Percentiles rank a stretch among this genome's conserved stretches.
phyloP scores from a whole-genome alignment of 2,329 filamentous ascomycete species.

The Colletotrichum spaethianum region DNA sequence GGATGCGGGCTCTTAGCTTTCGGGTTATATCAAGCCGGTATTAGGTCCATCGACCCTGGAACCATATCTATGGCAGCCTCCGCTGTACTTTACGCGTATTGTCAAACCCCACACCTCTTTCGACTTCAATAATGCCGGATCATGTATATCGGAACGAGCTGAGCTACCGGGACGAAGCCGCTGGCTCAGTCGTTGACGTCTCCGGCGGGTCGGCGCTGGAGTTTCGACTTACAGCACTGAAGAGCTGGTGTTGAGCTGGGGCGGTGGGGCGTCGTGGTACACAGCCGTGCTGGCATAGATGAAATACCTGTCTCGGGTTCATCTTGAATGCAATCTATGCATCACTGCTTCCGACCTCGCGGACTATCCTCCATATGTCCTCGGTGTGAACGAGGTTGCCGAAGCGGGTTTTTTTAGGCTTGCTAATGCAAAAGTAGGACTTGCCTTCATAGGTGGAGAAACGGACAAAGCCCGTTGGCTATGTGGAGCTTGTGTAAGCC shows the following conservation, averaged over 20 bases:
- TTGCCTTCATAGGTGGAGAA: not conserved
- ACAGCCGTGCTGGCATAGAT: no score
- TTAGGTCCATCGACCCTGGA: not conserved
- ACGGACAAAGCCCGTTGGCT: not conserved
- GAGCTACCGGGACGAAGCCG: constrained; percentile 43
- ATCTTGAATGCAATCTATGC: no score
- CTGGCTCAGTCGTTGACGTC: constrained; percentile 44
- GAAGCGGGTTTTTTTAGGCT: not conserved
- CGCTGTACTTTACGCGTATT: constrained; percentile 4
- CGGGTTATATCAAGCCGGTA: not conserved
- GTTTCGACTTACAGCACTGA: no score
- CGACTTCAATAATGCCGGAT: not conserved
- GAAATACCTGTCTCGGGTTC: no score
- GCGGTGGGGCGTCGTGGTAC: no score
- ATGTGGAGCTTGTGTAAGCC: not conserved
- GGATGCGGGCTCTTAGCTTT: not conserved
- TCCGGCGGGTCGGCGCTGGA: not conserved
- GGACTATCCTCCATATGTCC: no score
- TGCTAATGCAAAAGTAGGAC: not conserved
- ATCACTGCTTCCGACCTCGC: no score
- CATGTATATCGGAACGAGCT: constrained; percentile 1
- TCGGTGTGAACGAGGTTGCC: not conserved
- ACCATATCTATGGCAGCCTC: constrained; percentile 9
- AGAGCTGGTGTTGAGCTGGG: no score
- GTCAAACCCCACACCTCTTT: not conserved